Evolutionary conservation across 441 rosid species (phyloP), one percentile per base, ranked within the genome.

Genomic region (Croton laevigatus): DNA sequence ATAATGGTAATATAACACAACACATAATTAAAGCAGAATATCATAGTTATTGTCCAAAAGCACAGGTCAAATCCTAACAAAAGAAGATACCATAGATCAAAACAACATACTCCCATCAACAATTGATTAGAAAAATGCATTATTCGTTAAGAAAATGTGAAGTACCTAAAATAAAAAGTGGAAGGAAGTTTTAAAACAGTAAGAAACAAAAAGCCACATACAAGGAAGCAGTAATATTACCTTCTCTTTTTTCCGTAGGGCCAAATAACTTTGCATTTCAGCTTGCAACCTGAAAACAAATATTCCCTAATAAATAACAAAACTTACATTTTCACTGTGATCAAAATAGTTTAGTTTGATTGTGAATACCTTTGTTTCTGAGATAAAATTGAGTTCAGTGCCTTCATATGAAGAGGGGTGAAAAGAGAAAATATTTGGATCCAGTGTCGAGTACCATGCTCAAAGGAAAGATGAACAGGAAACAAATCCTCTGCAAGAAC

Each of bases 381-480:
- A 78, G 78, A 86, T 84, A 93, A 85, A 74, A 91, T 81, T 63
- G 85, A 82, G 84, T 70, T 81, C 71, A 91, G 72, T 55, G 91
- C 96, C 86, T 90, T 93, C 74, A 83, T 58, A 69, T 93, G 97
- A 62, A 80, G 79, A 78, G 94, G 81, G 64, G 87, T 80, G 82
- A 89, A 87, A 72, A 89, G 87, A 79, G 91, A 85, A 79, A 85
- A 88, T 70, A 93, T 80, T 75, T 84, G 89, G 72, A 91, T 80
- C 98, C 99, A 93, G 76, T 86, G 98, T 66, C 73, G 83, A 75
- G 87, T 84, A 79, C 82, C 88, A 82, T 91, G 94, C 76, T 83
- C 87, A 75, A 82, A 78, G n/a, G 90, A 79, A 81, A 91, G 87
- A 84, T 77, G 80, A 76, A 44, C 76, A 16, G 97, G 97, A 83